Base-by-base conservation (phyloP, 352 stramenopile genomes). In the Phytophthora nicotianae region DNA sequence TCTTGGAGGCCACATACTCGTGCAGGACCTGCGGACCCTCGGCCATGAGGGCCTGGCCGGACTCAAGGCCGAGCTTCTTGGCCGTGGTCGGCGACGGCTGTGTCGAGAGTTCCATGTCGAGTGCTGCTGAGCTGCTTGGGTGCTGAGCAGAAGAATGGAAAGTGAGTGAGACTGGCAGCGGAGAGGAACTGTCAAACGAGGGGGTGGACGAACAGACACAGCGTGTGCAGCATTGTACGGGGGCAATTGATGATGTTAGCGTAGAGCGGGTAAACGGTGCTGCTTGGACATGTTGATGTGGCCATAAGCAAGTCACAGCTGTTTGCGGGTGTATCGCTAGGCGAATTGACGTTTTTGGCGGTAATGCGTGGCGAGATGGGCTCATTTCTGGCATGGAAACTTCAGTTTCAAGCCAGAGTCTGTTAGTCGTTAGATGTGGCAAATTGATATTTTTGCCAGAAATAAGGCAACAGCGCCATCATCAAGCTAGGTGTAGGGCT, bases 21-120 rank as follows among this genome's bases (percentile, higher is more conserved):
- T 79, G 54, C 41, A 76, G 70, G 5, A 47, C 55, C 23, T 58
- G 61, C 11, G 62, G 50, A 17, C 70, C 67, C 13, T 75, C 19
- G 3, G 48, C 26, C 65, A 74, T 74, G 21, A 74, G 51, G 5
- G 53, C 47, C n/a, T 58, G 50, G 2, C 61, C 61, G 23, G 53
- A 69, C 17, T 67, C 50, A 8, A 67, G 27, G 5, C 26, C 23
- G 35, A 41, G 35, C 35, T 41, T n/a, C 11, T 38, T 38, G 37
- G 16, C 37, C 54, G 45, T 62, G 17, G 50, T 11, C 21, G 20
- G 21, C 23, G 20, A 42, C 43, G n/a, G 47, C 24, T 62, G 46
- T 43, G 49, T 60, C n/a, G 49, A 50, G 9, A 46, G 40, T 21
- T 46, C 40, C 40, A 46, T 46, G n/a, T n/a, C n/a, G n/a, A n/a